These are phyloP conservation scores for Coemansia pectinata DNA, from an alignment of 192 early-diverging fungal genomes.

Conservation along the genomic window DNA sequence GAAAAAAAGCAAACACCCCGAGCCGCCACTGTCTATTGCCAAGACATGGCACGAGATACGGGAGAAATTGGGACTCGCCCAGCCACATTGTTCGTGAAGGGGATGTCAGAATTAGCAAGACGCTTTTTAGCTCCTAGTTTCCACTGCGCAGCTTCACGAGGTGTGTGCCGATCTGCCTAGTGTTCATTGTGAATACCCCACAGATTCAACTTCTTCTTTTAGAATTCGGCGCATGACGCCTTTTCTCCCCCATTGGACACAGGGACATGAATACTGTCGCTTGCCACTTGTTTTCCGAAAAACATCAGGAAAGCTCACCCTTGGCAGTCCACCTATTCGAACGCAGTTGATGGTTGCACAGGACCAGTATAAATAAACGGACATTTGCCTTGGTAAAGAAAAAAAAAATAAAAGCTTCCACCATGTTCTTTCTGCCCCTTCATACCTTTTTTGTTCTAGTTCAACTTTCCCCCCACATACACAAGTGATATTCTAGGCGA, in stretches of 20 bases:
- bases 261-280: neutral
- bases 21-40: neutral
- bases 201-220: neutral
- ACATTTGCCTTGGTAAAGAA: neutral
- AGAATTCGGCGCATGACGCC: slow-evolving; percentile 5
- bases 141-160: neutral
- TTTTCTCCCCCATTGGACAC: neutral
- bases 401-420: neutral
- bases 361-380: neutral
- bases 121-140: neutral
- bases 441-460: neutral
- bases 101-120: neutral
- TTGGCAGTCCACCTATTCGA: neutral
- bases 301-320: neutral
- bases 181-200: neutral
- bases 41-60: neutral
- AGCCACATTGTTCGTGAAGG: too few relatives aligned
- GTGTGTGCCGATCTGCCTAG: neutral
- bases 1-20: neutral
- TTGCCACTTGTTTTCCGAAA: neutral
- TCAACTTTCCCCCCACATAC: neutral
- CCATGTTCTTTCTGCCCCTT: neutral
- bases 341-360: neutral
- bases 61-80: neutral
- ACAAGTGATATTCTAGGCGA: neutral